A percentile compares a stretch with the other conserved stretches of the same genome.
Conservation (phyloP, 2,329 filamentous ascomycete species). For the Emergomyces pasteurianus region DNA sequence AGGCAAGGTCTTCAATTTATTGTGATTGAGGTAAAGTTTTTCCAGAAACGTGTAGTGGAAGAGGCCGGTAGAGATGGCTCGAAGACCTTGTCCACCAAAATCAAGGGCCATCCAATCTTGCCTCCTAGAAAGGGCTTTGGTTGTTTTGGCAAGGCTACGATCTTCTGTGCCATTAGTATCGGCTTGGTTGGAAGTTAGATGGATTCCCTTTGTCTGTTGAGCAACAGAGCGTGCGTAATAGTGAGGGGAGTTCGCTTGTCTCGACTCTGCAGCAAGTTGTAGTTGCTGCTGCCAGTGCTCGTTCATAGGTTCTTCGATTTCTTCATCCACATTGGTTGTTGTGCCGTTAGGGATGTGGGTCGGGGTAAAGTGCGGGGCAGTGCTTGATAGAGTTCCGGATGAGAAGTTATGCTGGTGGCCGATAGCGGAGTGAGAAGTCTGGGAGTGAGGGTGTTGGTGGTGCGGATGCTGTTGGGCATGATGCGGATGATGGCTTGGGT, state of each 20-base stretch:
- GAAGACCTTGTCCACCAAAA: constrained; percentile 88
- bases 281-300: constrained; percentile 84
- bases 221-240: constrained; percentile 49
- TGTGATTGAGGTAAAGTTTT: constrained; percentile 87
- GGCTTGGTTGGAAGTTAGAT: constrained; percentile 36
- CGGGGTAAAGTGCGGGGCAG: constrained; percentile 46
- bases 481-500: constrained; percentile 35
- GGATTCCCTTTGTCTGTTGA: constrained; percentile 36
- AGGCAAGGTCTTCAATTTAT: constrained; percentile 74
- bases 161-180: constrained; percentile 42
- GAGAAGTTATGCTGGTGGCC: constrained; percentile 41
- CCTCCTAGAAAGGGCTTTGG: constrained; percentile 40
- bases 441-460: constrained; percentile 29
- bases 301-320: constrained; percentile 46
- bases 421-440: constrained; percentile 28
- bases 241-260: constrained; percentile 56
- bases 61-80: constrained; percentile 64
- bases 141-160: constrained; percentile 53
- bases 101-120: constrained; percentile 91
- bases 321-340: constrained; percentile 43
- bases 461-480: constrained; percentile 31
- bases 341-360: constrained; percentile 50
- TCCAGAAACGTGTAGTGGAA: constrained; percentile 84
- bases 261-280: constrained; percentile 62
- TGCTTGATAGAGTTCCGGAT: constrained; percentile 33